phyloP scores from a whole-genome alignment of 1,284 basidiomycete genomes.

The Caloboletus inedulis region DNA sequence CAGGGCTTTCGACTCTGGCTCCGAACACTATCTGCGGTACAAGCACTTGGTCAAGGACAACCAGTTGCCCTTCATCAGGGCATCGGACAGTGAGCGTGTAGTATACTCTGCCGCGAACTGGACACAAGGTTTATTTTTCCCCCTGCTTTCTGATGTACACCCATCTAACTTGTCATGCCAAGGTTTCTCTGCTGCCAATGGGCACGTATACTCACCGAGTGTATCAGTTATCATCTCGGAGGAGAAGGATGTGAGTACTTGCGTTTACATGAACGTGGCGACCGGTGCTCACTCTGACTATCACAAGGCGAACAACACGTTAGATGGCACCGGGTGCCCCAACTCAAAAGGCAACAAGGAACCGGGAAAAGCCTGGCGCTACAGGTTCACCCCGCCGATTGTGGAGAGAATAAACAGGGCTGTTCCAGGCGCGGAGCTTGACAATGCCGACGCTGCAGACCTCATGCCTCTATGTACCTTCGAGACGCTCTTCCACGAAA shows the following conservation, averaged over 20 bases:
- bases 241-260: conserved; percentile 44
- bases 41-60: conserved; percentile 41
- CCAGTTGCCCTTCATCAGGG: conserved; percentile 63
- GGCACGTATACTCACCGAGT: conserved; percentile 38
- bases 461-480: conserved; percentile 79
- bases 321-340: conserved; percentile 68
- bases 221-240: conserved; percentile 58
- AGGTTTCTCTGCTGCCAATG: conserved; percentile 55
- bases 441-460: conserved; percentile 51
- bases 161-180: conserved; percentile 1
- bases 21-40: conserved; percentile 52
- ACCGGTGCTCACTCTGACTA: conserved; percentile 1
- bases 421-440: conserved; percentile 62
- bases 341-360: conserved; percentile 47
- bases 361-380: conserved; percentile 52
- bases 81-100: conserved; percentile 60
- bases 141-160: not conserved
- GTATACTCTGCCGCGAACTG: conserved; percentile 68
- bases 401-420: conserved; percentile 57
- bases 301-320: conserved; percentile 63
- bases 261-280: not conserved
- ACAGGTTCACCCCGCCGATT: conserved; percentile 55
- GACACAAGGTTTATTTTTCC: conserved; percentile 50
- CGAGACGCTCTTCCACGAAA: conserved; percentile 59
- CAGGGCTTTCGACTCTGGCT: conserved; percentile 53